A percentile compares a stretch with the other conserved stretches of the same genome.
Evolutionary conservation across 2,329 filamentous ascomycete genomes (phyloP).

Genomic region (Trichophyton mentagrophytes): DNA sequence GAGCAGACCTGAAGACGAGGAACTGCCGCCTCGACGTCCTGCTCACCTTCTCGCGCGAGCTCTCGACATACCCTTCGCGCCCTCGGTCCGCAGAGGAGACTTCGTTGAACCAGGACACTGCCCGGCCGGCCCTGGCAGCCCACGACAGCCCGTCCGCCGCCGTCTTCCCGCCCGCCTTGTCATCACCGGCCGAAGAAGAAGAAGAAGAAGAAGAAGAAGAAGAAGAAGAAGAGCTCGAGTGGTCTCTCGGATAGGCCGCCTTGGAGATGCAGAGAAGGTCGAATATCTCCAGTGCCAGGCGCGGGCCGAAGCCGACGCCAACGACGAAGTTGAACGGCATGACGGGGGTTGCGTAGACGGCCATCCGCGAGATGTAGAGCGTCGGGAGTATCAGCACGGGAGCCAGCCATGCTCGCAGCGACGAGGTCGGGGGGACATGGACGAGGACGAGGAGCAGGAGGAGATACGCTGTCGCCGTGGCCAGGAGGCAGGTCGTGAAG

Average conservation of each 20-base stretch:
- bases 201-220: neutral
- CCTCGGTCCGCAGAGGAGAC: neutral
- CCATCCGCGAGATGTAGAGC: neutral
- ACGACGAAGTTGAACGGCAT: constrained; percentile 3
- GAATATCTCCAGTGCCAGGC: constrained; percentile 7
- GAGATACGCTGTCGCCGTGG: neutral
- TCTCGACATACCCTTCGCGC: neutral
- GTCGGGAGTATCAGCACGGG: constrained; percentile 4
- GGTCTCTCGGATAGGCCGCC: neutral
- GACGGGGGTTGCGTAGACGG: constrained; percentile 3
- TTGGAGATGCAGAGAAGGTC: constrained; percentile 8
- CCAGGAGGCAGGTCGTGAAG: neutral
- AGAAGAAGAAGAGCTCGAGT: neutral
- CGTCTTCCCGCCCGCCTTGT: neutral
- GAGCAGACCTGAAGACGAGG: constrained; percentile 5
- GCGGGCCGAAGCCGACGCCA: neutral
- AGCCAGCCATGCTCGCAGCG: constrained; percentile 2
- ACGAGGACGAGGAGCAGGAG: constrained; percentile 5
- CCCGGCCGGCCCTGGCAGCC: neutral
- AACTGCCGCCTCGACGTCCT: constrained; percentile 1
- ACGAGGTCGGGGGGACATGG: constrained; percentile 5
- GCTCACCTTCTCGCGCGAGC: neutral
- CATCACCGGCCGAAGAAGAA: neutral
- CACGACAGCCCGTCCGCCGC: neutral
- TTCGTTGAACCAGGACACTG: neutral